A percentile compares a stretch with the other conserved stretches of the same genome.
Conservation (phyloP, 2,329 filamentous ascomycete species). For the Colletotrichum trifolii region DNA sequence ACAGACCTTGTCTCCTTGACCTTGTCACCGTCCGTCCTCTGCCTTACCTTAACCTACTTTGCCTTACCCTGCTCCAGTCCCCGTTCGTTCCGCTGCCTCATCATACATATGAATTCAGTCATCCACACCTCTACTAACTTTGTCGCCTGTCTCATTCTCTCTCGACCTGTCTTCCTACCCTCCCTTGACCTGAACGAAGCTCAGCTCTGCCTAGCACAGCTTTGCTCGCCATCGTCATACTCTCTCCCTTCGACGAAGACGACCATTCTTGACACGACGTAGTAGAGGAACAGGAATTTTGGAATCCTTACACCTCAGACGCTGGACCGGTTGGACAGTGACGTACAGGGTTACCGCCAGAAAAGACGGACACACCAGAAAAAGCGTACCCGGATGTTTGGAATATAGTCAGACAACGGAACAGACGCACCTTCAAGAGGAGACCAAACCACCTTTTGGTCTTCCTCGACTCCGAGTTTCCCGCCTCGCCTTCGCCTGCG, state of each 20-base stretch:
- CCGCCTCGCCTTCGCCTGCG: slow-evolving; percentile 9
- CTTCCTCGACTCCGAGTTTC: slow-evolving; percentile 15
- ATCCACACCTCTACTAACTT: slow-evolving; percentile 32
- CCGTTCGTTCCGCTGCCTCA: slow-evolving; percentile 27
- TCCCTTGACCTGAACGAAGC: slow-evolving; percentile 1
- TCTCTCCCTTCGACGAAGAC: slow-evolving; percentile 11
- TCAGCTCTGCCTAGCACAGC: neutral
- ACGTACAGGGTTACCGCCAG: slow-evolving; percentile 20
- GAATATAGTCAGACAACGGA: slow-evolving; percentile 21
- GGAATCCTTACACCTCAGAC: slow-evolving; percentile 4
- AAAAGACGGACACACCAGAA: slow-evolving; percentile 4
- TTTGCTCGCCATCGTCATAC: slow-evolving; percentile 3
- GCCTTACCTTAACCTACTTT: slow-evolving; percentile 36
- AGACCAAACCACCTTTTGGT: slow-evolving; percentile 14
- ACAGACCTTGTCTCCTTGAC: slow-evolving; percentile 25
- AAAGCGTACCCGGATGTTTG: slow-evolving; percentile 23
- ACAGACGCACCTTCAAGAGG: slow-evolving; percentile 20
- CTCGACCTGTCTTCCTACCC: slow-evolving; percentile 26
- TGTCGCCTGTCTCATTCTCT: slow-evolving; percentile 26
- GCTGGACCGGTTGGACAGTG: slow-evolving; percentile 12
- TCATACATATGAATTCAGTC: slow-evolving; percentile 36
- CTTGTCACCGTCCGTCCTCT: slow-evolving; percentile 27
- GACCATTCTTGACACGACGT: slow-evolving; percentile 3
- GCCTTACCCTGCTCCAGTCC: slow-evolving; percentile 23
- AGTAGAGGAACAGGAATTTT: slow-evolving; percentile 11